Percentiles rank a stretch among this genome's conserved stretches.
Conservation (phyloP, 1,139 yeast genomes). For the Candida sp. region DNA sequence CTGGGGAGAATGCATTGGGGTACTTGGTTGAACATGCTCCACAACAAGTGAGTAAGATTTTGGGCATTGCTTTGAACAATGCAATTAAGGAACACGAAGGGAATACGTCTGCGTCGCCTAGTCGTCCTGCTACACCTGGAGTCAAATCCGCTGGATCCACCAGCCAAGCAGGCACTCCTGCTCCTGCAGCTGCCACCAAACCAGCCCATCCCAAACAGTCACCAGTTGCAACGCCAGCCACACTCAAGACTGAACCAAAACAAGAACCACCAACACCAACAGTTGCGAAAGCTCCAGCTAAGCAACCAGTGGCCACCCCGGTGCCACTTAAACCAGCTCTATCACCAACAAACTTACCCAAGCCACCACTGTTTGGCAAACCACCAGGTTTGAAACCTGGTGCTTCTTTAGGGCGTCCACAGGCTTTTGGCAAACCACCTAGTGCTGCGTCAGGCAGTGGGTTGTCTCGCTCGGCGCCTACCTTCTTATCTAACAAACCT, state of each 20-base stretch:
- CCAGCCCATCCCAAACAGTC: neutral
- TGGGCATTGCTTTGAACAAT: slow-evolving; percentile 83
- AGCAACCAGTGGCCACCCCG: no score
- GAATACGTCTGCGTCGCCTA: slow-evolving; percentile 23
- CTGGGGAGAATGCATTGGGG: slow-evolving; percentile 78
- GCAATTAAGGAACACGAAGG: slow-evolving; percentile 64
- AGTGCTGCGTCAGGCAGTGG: slow-evolving; percentile 13
- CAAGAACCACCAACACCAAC: neutral
- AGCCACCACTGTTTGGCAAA: slow-evolving; percentile 17
- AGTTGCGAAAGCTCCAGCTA: slow-evolving; percentile 6
- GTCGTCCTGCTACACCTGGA: slow-evolving; percentile 33
- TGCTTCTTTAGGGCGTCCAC: slow-evolving; percentile 19
- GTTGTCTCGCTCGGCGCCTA: slow-evolving; percentile 33
- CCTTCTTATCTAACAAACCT: slow-evolving; percentile 35
- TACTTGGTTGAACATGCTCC: slow-evolving; percentile 89
- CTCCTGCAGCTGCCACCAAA: neutral
- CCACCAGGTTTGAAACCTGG: slow-evolving; percentile 21
- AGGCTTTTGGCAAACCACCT: slow-evolving; percentile 26
- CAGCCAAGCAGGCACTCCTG: neutral
- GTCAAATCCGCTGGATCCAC: slow-evolving; percentile 2
- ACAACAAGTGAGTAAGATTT: slow-evolving; percentile 79
- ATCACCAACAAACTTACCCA: slow-evolving; percentile 14
- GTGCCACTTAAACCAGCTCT: slow-evolving; percentile 9
- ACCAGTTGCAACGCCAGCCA: no score
- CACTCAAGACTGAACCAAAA: no score